These are phyloP conservation scores for Pyrenochaeta sp. DNA, from an alignment of 2,329 filamentous ascomycete species.

Conservation along the genomic window DNA sequence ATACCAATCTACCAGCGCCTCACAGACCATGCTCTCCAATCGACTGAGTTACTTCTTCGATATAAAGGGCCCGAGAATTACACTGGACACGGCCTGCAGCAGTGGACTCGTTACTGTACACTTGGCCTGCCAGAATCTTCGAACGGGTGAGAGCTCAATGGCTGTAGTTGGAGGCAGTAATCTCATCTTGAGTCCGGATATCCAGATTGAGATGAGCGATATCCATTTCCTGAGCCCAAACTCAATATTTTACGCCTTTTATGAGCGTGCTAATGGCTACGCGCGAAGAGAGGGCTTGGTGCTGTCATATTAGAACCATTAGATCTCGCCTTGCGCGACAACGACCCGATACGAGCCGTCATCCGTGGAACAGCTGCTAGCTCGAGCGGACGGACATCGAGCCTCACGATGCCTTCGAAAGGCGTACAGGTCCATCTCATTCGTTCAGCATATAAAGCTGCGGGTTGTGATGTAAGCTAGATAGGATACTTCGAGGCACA, in stretches of 20 bases:
- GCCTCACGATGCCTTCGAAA: too few species aligned
- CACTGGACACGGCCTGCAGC: constrained; percentile 30
- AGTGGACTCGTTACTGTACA: constrained; percentile 18
- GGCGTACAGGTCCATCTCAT: too few species aligned
- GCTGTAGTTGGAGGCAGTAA: constrained; percentile 49
- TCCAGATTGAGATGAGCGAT: constrained; percentile 1
- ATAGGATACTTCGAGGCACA: constrained; percentile 36
- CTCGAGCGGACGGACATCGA: constrained; percentile 25
- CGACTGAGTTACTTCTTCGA: constrained; percentile 11
- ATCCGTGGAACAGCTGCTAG: constrained; percentile 29
- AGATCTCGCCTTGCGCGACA: constrained; percentile 24
- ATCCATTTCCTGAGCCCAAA: too few species aligned
- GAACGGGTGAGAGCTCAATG: constrained; percentile 23
- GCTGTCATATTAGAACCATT: constrained; percentile 36
- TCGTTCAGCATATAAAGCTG: constrained; percentile 48
- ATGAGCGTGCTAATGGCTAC: constrained; percentile 34
- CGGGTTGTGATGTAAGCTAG: constrained; percentile 39
- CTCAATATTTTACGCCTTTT: constrained; percentile 37
- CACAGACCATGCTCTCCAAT: constrained; percentile 14
- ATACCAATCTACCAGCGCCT: constrained; percentile 1
- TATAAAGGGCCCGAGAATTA: constrained; percentile 24
- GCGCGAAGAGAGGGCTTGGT: constrained; percentile 35
- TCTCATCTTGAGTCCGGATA: constrained; percentile 34
- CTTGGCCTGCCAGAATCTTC: constrained; percentile 25
- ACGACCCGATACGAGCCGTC: constrained; percentile 33